Percentiles rank a stretch among this genome's conserved stretches.
These are phyloP conservation scores for Gynochthodes officinalis DNA, from an alignment of 257 asterid genomes.

Conservation along the genomic window DNA sequence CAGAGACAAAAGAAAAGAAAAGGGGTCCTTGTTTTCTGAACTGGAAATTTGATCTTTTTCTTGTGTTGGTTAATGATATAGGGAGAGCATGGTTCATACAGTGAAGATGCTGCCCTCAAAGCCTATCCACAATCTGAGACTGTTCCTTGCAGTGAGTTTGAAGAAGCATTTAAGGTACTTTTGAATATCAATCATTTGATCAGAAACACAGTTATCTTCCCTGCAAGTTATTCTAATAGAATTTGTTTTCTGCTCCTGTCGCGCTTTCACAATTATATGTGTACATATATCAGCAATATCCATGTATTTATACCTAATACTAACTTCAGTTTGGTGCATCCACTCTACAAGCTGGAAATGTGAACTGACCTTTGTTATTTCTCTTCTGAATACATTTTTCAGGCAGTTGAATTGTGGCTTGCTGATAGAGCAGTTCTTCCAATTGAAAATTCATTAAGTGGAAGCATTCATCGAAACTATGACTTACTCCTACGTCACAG, in stretches of 20 bases:
- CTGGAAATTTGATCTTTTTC: background rate
- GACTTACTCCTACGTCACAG: conserved; percentile 34
- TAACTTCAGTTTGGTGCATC: too few relatives aligned
- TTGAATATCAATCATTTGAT: background rate
- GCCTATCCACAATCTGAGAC: conserved; percentile 29
- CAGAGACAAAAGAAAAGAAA: background rate
- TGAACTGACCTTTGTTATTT: background rate
- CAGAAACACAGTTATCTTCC: background rate
- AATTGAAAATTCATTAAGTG: conserved; percentile 28
- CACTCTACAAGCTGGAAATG: too few relatives aligned
- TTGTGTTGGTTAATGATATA: background rate
- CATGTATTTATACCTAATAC: too few relatives aligned
- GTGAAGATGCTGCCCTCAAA: conserved; percentile 32
- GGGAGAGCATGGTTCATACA: conserved; percentile 29
- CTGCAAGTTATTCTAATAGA: too few relatives aligned
- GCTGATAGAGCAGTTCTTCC: conserved; percentile 33
- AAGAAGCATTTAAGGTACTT: conserved; percentile 28
- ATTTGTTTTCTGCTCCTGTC: too few relatives aligned
- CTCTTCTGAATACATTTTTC: conserved; percentile 3
- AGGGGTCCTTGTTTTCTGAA: background rate
- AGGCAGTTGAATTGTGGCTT: conserved; percentile 33
- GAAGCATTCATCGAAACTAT: conserved; percentile 31
- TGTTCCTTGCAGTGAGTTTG: conserved; percentile 29
- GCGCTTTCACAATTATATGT: too few relatives aligned
- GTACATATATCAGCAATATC: too few relatives aligned